Conservation (phyloP, 257 asterid species). For the Gentiana dahurica region DNA sequence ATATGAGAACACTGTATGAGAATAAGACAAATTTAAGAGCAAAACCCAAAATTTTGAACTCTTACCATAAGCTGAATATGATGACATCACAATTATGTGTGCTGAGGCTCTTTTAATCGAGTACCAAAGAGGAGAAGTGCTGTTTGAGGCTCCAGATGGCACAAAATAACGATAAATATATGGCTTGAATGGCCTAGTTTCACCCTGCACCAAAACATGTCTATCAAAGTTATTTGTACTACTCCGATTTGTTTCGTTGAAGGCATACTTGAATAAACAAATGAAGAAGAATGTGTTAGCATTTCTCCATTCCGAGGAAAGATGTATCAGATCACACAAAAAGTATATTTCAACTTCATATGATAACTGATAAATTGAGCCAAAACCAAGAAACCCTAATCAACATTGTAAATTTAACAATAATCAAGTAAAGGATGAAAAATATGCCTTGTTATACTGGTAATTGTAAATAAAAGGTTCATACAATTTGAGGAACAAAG, state of each 20-base stretch:
- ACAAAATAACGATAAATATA: constrained; percentile 32
- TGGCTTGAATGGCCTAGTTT: constrained; percentile 50
- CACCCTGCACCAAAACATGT: constrained; percentile 31
- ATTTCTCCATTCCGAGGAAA: no score
- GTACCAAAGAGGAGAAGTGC: constrained; percentile 59
- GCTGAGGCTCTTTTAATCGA: constrained; percentile 68
- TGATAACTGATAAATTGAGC: no score
- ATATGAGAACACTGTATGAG: not conserved
- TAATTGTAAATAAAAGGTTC: constrained; percentile 9
- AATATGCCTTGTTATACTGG: not conserved
- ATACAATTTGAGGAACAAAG: constrained; percentile 40
- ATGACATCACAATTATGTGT: constrained; percentile 49
- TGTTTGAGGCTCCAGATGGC: constrained; percentile 40
- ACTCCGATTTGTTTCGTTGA: no score
- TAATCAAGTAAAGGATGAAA: not conserved
- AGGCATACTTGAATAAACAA: no score
- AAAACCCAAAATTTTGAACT: not conserved
- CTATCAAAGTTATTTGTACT: not conserved
- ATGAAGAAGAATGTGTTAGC: no score
- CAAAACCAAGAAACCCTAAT: not conserved
- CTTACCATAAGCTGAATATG: constrained; percentile 58
- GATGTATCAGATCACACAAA: no score
- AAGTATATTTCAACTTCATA: no score
- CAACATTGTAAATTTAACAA: not conserved
- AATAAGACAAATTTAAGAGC: not conserved